Conservation (phyloP, 2,329 filamentous ascomycete genomes). For the Diaporthe sp. region DNA sequence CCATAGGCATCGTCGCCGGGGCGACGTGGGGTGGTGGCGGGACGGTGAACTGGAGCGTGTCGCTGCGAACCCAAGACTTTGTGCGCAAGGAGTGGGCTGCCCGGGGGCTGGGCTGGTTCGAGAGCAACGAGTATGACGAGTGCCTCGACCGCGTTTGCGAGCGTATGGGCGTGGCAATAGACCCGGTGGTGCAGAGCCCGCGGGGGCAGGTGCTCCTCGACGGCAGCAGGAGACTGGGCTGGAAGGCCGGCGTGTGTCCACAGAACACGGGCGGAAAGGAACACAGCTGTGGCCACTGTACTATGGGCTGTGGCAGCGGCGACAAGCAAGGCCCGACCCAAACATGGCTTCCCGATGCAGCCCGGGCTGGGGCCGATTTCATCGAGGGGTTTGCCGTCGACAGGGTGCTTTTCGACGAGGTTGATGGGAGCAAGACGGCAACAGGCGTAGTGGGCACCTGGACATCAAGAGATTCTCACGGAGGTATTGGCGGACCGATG, state of each 20-base stretch:
- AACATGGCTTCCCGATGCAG: conserved; percentile 85
- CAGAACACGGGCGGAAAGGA: conserved; percentile 83
- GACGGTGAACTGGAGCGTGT: conserved; percentile 84
- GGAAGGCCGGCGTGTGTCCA: conserved; percentile 76
- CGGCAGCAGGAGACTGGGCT: conserved; percentile 81
- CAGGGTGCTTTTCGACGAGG: conserved; percentile 76
- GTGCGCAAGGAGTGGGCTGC: conserved; percentile 87
- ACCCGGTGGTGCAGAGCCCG: conserved; percentile 79
- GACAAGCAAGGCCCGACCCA: conserved; percentile 86
- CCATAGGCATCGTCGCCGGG: conserved; percentile 74
- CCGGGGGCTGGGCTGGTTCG: conserved; percentile 79
- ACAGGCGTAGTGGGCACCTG: conserved; percentile 81
- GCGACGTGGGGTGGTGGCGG: conserved; percentile 86
- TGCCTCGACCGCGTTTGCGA: conserved; percentile 84
- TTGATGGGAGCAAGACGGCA: conserved; percentile 66
- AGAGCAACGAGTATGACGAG: conserved; percentile 80
- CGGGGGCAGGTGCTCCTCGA: conserved; percentile 81
- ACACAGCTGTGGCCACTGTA: conserved; percentile 81
- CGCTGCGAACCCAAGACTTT: conserved; percentile 76
- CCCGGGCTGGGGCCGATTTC: conserved; percentile 81
- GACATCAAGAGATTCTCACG: conserved; percentile 77
- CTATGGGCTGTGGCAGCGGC: conserved; percentile 72
- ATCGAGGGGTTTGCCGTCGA: conserved; percentile 86
- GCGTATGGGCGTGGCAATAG: conserved; percentile 80
- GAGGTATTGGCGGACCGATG: conserved; percentile 64